A percentile compares a stretch with the other conserved stretches of the same genome.
These are phyloP conservation scores for Paramecium octaurelia DNA, from an alignment of 73 alveolate genomes.

Conservation along the genomic window DNA sequence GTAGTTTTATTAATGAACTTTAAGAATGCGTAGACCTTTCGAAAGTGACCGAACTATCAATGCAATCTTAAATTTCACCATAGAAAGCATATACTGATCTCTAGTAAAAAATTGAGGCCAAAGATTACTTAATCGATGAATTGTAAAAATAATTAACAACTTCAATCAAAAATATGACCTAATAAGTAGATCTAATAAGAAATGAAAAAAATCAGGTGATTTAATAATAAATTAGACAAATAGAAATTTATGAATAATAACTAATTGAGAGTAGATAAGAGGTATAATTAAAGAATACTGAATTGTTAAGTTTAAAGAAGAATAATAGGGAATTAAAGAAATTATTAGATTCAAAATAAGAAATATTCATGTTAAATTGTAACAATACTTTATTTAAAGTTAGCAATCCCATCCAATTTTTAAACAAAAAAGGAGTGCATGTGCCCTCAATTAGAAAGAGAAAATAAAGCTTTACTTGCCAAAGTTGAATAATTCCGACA, in stretches of 20 bases:
- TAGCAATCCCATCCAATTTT: constrained; percentile 1
- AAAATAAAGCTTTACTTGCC: not conserved
- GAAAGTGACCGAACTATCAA: constrained; percentile 9
- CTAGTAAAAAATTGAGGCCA: not conserved
- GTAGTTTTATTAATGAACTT: constrained; percentile 8
- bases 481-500: constrained; percentile 20
- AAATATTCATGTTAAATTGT: not conserved
- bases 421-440: not conserved
- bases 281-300: not conserved
- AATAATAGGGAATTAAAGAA: not conserved
- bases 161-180: not conserved
- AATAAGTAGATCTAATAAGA: not conserved
- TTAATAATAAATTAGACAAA: not conserved
- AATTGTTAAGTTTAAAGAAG: not conserved
- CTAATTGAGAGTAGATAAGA: not conserved
- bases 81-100: not conserved
- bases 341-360: not conserved
- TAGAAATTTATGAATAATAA: not conserved
- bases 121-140: constrained; percentile 25
- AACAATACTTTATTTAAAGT: not conserved
- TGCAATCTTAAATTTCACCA: not conserved
- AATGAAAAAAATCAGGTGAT: not conserved
- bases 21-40: constrained; percentile 18
- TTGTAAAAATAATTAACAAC: not conserved
- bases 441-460: not conserved